Base-by-base conservation (phyloP, 148 eudicot species). In the Camellia granthamiana region DNA sequence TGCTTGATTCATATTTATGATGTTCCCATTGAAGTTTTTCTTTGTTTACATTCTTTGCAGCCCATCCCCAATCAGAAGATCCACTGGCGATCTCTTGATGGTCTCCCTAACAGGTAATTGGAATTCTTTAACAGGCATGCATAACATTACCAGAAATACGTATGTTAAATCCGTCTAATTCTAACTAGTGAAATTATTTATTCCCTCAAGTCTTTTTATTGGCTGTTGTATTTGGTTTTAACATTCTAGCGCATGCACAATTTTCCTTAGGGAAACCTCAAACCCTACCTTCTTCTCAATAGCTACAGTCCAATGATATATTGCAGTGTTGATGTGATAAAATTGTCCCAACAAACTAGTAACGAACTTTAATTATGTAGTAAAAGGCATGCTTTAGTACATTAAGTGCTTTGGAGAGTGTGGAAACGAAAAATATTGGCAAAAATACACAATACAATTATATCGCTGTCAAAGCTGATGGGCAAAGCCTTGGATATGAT, bases 81-180 rank as follows among this genome's bases (percentile, higher is more conserved):
- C 80, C 99, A 95, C 73, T 95, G 99, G 99, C 85, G 97, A 90
- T 95, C 99, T 60, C 72, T 92, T 70, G 99, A 92, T 80, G 99
- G 99, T 82, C 99, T 93, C 81, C 94, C 92, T 70, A 95, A 95
- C 85, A 90, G 94, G 99, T 95, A 85, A 60, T 15, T 49, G 11
- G 44, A 44, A 72, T 75, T 19, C 13, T 19, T 38, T 69, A 1
- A 43, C 61, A 38, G n/a, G 46, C 44, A 15, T 18, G 54, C n/a
- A 10, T 62, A 60, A 41, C 10, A 19, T 7, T 56, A 11, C 12
- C 60, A 13, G 47, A 60, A 46, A 14, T 4, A 19, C 47, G 18
- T 38, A 76, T 41, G 6, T 60, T 21, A 52, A 61, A 44, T 4
- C n/a, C 78, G 49, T 54, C 58, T 19, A 4, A 71, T 49, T 3